phyloP scores from a whole-genome alignment of 768 basidiomycete species.

The Thelephora ganbajun region DNA sequence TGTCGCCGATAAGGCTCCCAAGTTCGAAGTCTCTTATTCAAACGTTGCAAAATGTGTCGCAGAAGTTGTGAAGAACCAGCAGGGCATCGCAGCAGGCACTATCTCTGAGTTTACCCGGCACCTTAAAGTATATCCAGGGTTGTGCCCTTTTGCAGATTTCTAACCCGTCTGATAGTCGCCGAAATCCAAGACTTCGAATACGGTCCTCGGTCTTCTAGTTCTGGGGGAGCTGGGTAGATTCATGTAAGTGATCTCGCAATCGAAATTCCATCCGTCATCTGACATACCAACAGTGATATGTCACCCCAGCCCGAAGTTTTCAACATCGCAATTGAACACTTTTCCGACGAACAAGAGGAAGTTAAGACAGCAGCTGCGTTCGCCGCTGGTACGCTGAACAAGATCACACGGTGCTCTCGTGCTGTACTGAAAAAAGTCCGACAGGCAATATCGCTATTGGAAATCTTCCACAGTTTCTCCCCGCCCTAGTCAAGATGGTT shows the following conservation, averaged over 20 bases:
- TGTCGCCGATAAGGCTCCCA: conserved; percentile 49
- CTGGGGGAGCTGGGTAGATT: conserved; percentile 89
- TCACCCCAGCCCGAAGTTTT: conserved; percentile 72
- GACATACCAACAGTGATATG: conserved; percentile 56
- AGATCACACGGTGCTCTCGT: not conserved
- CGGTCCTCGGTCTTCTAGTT: conserved; percentile 75
- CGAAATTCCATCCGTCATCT: not conserved
- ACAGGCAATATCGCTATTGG: conserved; percentile 95
- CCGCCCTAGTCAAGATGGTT: conserved; percentile 66
- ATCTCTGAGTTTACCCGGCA: conserved; percentile 77
- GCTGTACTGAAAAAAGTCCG: not conserved
- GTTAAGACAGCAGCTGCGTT: conserved; percentile 86
- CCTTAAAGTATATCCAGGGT: conserved; percentile 40
- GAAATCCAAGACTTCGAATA: conserved; percentile 49
- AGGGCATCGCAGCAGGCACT: conserved; percentile 62
- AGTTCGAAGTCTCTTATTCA: conserved; percentile 34
- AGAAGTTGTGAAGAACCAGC: conserved; percentile 60
- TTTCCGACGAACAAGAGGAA: conserved; percentile 71
- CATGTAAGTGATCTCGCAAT: conserved; percentile 37
- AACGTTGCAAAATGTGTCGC: conserved; percentile 84
- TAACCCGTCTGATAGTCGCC: conserved; percentile 16
- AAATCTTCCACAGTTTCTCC: conserved; percentile 77
- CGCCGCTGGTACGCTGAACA: conserved; percentile 52
- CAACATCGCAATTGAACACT: conserved; percentile 54
- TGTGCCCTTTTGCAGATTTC: not conserved